Percentiles rank a stretch among this genome's conserved stretches.
Conservation (phyloP, 2,329 filamentous ascomycete species). For the Aspergillus sp. region DNA sequence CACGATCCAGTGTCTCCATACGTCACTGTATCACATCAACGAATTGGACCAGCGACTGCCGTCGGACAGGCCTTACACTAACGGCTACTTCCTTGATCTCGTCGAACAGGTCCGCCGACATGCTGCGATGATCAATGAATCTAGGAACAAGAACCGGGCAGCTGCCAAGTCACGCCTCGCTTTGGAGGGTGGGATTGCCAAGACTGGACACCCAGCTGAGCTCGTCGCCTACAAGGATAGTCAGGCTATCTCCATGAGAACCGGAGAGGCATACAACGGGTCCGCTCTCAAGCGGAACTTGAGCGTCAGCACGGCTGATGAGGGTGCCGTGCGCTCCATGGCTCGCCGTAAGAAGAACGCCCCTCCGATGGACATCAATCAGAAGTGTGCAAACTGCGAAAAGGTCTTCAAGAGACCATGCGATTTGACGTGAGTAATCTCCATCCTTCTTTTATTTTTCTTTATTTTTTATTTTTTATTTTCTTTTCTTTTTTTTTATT, state of each 20-base stretch:
- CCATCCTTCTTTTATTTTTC: not conserved
- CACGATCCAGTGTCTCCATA: slow-evolving; percentile 83
- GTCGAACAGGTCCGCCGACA: slow-evolving; percentile 89
- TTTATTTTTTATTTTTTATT: too few relatives aligned
- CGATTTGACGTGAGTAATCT: slow-evolving; percentile 61
- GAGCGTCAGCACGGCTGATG: slow-evolving; percentile 56
- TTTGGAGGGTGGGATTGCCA: slow-evolving; percentile 71
- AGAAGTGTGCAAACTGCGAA: slow-evolving; percentile 74
- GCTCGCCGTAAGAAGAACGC: slow-evolving; percentile 92
- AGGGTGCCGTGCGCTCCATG: slow-evolving; percentile 88
- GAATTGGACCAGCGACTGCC: slow-evolving; percentile 81
- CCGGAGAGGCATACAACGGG: slow-evolving; percentile 56
- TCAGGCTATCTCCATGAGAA: slow-evolving; percentile 70
- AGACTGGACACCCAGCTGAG: slow-evolving; percentile 76
- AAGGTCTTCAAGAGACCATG: slow-evolving; percentile 97
- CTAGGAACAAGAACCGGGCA: slow-evolving; percentile 60
- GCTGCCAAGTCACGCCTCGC: slow-evolving; percentile 57
- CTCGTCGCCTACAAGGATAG: slow-evolving; percentile 77
- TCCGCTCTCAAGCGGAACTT: slow-evolving; percentile 45
- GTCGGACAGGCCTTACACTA: slow-evolving; percentile 83
- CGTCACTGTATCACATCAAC: slow-evolving; percentile 76
- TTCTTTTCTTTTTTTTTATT: too few relatives aligned
- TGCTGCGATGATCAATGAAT: slow-evolving; percentile 72
- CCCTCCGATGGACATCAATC: slow-evolving; percentile 72
- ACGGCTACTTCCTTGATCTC: slow-evolving; percentile 94